Percentiles rank a stretch among this genome's conserved stretches.
phyloP scores from a whole-genome alignment of 352 stramenopile species.

The Phytopythium chamaehyphon region DNA sequence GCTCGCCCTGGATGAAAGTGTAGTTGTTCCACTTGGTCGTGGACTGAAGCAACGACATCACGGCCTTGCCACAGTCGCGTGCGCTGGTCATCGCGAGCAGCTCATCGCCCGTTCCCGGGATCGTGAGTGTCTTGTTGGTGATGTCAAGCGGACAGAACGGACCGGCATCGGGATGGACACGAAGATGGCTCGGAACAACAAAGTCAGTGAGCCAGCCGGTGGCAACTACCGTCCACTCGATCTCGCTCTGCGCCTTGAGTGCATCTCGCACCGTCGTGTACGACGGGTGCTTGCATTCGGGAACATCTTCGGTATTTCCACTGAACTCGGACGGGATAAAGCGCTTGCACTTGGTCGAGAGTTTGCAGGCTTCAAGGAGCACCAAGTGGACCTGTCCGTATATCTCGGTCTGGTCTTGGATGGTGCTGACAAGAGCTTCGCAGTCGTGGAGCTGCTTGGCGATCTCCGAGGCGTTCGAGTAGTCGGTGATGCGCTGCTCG shows the following conservation, averaged over 20 bases:
- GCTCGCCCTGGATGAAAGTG: conserved; percentile 26
- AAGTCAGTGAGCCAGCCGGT: conserved; percentile 30
- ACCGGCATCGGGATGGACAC: conserved; percentile 16
- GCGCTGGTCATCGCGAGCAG: conserved; percentile 18
- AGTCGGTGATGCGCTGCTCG: conserved; percentile 26
- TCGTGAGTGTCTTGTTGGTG: conserved; percentile 22
- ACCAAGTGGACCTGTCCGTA: conserved; percentile 15
- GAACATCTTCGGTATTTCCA: conserved; percentile 24
- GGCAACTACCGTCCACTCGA: conserved; percentile 33
- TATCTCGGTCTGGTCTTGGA: conserved; percentile 9
- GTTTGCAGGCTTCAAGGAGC: conserved; percentile 30
- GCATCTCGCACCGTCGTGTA: conserved; percentile 14
- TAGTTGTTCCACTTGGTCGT: conserved; percentile 22
- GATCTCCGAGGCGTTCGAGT: conserved; percentile 17
- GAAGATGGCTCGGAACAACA: conserved; percentile 22
- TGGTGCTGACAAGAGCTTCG: conserved; percentile 25
- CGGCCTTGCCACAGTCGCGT: conserved; percentile 17
- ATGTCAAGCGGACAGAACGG: conserved; percentile 18
- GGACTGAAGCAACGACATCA: conserved; percentile 17
- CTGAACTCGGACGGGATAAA: conserved; percentile 40
- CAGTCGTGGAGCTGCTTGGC: conserved; percentile 20
- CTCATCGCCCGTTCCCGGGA: conserved; percentile 28
- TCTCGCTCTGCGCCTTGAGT: conserved; percentile 18
- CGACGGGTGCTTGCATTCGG: conserved; percentile 6
- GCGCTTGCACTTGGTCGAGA: conserved; percentile 33